phyloP scores from a whole-genome alignment of 129 eudicot species.

The Heracleum sosnowskyi region DNA sequence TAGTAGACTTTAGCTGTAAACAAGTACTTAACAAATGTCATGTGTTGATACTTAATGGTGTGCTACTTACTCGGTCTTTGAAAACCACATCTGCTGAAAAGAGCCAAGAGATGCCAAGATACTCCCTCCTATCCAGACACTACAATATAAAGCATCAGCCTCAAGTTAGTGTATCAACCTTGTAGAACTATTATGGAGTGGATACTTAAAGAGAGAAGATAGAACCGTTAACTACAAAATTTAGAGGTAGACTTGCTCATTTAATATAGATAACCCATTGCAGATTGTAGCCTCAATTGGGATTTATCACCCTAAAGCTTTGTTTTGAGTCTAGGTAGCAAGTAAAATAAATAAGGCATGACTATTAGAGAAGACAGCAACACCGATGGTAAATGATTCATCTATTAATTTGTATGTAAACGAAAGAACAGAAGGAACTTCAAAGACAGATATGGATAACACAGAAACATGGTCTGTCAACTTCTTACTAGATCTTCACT shows the following conservation, averaged over 20 bases:
- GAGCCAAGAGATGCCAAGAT: conserved; percentile 97
- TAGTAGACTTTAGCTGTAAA: background rate
- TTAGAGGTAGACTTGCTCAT: background rate
- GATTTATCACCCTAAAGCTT: background rate
- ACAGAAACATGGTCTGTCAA: background rate
- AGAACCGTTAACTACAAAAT: background rate
- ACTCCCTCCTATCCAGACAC: conserved; percentile 99
- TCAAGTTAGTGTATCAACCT: background rate
- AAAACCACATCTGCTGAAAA: conserved; percentile 99
- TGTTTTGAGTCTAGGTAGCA: background rate
- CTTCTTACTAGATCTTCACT: background rate
- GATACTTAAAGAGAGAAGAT: background rate
- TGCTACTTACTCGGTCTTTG: conserved; percentile 84
- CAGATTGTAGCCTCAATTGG: background rate
- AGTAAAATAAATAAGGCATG: background rate
- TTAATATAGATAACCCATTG: background rate
- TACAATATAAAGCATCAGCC: conserved; percentile 11
- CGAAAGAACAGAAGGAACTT: background rate
- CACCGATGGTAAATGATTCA: background rate
- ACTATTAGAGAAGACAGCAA: background rate
- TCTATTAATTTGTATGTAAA: background rate
- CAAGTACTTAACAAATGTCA: background rate
- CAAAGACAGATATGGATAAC: background rate
- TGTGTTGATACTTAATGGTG: background rate
- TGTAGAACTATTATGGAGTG: background rate